Evolutionary conservation across 768 basidiomycete species (phyloP).

Genomic region (Leucocoprinus leucothites): DNA sequence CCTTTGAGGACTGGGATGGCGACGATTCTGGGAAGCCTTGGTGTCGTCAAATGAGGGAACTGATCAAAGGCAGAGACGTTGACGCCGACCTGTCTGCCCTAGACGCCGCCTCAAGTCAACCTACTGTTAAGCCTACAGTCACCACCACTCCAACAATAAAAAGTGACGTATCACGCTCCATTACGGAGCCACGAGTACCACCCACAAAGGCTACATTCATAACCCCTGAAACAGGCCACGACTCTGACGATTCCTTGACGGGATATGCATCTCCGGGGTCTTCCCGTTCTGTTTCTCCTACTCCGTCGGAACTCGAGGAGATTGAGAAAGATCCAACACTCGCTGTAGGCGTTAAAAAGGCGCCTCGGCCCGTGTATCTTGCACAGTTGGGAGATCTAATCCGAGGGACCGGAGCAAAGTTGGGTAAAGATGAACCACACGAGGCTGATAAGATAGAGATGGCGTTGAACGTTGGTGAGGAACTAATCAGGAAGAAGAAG

Average conservation of each 20-base stretch:
- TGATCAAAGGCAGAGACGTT: slow-evolving; percentile 49
- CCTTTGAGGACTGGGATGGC: slow-evolving; percentile 86
- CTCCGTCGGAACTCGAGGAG: slow-evolving; percentile 75
- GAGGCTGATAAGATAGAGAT: slow-evolving; percentile 79
- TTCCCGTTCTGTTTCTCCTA: slow-evolving; percentile 73
- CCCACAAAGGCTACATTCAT: slow-evolving; percentile 20
- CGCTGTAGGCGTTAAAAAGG: slow-evolving; percentile 63
- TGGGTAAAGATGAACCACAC: slow-evolving; percentile 52
- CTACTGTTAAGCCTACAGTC: not conserved
- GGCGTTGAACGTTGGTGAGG: slow-evolving; percentile 76
- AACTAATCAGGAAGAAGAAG: slow-evolving; percentile 78
- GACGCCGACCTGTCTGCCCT: slow-evolving; percentile 34
- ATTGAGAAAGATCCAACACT: slow-evolving; percentile 85
- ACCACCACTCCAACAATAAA: not conserved
- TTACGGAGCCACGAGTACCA: slow-evolving; percentile 4
- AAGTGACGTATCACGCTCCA: slow-evolving; percentile 5
- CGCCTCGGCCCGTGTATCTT: slow-evolving; percentile 86
- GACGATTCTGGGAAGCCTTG: slow-evolving; percentile 62
- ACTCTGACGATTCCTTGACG: slow-evolving; percentile 83
- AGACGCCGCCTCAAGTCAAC: slow-evolving; percentile 2
- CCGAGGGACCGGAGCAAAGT: slow-evolving; percentile 50
- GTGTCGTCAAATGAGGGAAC: slow-evolving; percentile 56
- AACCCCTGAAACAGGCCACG: slow-evolving; percentile 36
- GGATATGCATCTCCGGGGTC: slow-evolving; percentile 74
- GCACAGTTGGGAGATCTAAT: slow-evolving; percentile 79